Conservation (phyloP, 78 protist genomes). For the Dictyostelium discoideum region DNA sequence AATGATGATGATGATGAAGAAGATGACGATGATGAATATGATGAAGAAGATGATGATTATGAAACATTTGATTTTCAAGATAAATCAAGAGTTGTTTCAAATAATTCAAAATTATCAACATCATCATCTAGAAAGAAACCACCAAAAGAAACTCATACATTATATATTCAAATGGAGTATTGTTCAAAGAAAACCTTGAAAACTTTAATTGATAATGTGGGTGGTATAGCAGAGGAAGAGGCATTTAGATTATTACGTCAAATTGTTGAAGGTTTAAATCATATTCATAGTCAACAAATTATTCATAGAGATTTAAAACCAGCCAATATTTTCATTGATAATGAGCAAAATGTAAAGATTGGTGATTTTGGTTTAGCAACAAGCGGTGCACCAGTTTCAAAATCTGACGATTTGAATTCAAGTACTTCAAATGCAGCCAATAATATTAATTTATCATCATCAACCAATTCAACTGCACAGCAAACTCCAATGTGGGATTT, state of each 20-base stretch:
- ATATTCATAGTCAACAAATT: conserved; percentile 82
- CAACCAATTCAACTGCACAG: not conserved
- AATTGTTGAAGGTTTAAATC: conserved; percentile 83
- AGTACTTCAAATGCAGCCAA: not conserved
- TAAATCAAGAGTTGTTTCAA: not conserved
- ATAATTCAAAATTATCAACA: not conserved
- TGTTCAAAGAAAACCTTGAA: conserved; percentile 77
- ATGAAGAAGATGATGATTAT: conserved; percentile 21
- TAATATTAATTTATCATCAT: not conserved
- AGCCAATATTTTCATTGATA: conserved; percentile 83
- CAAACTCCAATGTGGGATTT: not conserved
- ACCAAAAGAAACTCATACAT: conserved; percentile 65
- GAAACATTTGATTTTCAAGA: not conserved
- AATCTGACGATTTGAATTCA: conserved; percentile 3
- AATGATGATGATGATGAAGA: not conserved
- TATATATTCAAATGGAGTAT: conserved; percentile 88
- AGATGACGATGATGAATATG: conserved; percentile 30
- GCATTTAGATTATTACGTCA: conserved; percentile 80
- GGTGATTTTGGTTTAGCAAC: conserved; percentile 82
- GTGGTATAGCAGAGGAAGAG: conserved; percentile 61
- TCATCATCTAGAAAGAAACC: not conserved
- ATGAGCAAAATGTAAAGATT: conserved; percentile 74
- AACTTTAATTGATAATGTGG: conserved; percentile 30
- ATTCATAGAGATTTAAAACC: conserved; percentile 85
- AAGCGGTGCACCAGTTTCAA: not conserved